Base-by-base conservation (phyloP, 352 stramenopile genomes). In the Globisporangium viniferum region DNA sequence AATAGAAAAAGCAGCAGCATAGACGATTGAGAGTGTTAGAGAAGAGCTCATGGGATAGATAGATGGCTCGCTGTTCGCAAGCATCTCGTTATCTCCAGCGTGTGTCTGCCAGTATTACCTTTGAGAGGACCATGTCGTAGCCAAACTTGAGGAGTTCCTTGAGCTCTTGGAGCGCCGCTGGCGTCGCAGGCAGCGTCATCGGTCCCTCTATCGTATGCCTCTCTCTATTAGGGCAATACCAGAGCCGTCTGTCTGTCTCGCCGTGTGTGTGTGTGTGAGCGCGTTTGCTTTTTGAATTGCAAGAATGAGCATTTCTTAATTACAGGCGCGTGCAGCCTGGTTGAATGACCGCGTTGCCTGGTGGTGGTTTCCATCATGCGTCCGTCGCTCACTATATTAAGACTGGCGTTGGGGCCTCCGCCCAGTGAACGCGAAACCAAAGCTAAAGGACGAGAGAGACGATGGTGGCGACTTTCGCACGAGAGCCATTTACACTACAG, bases 111-210 rank as follows among this genome's bases (percentile, higher is more conserved):
- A 7, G 49, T n/a, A 22, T 8, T 33, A 71, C 59, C 58, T 71
- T 71, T 29, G 66, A 62, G 24, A 71, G 36, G 14, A 71, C 10
- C 22, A 7, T n/a, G 14, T 71, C 31, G 36, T 65, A 71, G 66
- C 58, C 41, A 27, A 62, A 71, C 10, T 59, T 12, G 48, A 60
- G 35, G 6, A 65, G 41, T 49, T 71, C 66, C 35, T 58, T 59
- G 18, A 71, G 59, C 49, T 71, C 57, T 10, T 48, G 54, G 5
- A 71, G 33, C 27, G 35, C 51, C 36, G 24, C 41, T 14, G 54
- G 33, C 27, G 59, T 44, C 69, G 61, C 39, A 44, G 46, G 24
- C 60, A 35, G 68, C n/a, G 12, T 41, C 49, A 66, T 66, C 10
- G 4, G 29, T 35, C 31, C 1, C 48, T 51, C 44, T 51, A 22